Evolutionary conservation across 202 grass and related monocot species (phyloP), one percentile per base, ranked within the genome.

Genomic region (Zizania palustris): DNA sequence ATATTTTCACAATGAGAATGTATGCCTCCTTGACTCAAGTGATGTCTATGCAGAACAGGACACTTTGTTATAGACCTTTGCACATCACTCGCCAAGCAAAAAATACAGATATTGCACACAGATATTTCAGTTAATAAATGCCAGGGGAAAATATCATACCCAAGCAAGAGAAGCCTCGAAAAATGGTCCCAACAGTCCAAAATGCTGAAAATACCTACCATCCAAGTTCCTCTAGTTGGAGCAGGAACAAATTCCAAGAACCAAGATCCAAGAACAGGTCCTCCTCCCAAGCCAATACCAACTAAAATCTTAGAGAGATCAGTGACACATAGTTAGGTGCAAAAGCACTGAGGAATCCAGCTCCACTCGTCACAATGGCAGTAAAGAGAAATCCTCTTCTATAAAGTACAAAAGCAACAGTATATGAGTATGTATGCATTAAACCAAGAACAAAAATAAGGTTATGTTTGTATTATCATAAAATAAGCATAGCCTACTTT

Each of bases 221-320:
- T 98, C 95, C 95, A 98, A 58, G 85, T 92, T 83, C 95, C 95
- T 82, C 95, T 87, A 84, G 77, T 84, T 63, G 95, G 89, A 78
- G 91, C 89, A 67, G 95, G 95, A 82, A 94, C 88, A 78, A 98
- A 98, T 84, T 98, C 95, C 80, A 98, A 77, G 77, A 98, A 98
- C 95, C 95, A 98, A 66, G 95, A 98, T 37, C 84, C 88, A 16
- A 98, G 95, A 57, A 98, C 95, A 35, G 95, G 95, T 48, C 95
- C 95, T 71, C 95, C 95, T 60, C 95, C 95, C 75, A 98, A 82
- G 21, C 95, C 95, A 85, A 98, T 67, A 56, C 95, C 95, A 68
- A 98, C 95, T 77, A 98, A 73, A 98, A 98, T 72, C 95, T 84
- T 60, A 94, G 76, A 84, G 62, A 63, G 62, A 98, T 85, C 19